Base-by-base conservation (phyloP, 1,139 yeast genomes). In the Magnusiomyces clavatus region DNA sequence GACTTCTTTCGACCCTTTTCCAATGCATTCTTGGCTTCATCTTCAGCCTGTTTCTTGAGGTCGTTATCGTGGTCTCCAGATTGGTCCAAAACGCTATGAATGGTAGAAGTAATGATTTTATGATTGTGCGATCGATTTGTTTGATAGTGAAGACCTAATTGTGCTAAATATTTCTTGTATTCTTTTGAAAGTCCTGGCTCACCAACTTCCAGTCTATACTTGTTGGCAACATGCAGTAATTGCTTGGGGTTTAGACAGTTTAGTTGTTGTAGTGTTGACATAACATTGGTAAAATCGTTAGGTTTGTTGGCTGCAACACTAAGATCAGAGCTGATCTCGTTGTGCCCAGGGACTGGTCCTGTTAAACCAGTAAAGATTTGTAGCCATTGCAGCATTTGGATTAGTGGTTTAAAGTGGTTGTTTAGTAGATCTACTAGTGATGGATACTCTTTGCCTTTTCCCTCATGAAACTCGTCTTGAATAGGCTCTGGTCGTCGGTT, bases 371-470 rank as follows among this genome's bases (percentile, higher is more conserved):
- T 81, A 69, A 89, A 80, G 50, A 92, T 85, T 65, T 92, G 97
- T 50, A 90, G 70, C 89, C 96, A 90, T 66, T 92, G 97, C 54
- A 92, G 70, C 37, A 92, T 68, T 65, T 90, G 94, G 52, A 85
- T 79, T 1, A 87, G 73, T 1, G 96, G 90, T 54, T 78, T 79
- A 53, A 89, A 73, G 57, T 86, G 89, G 34, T 71, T 69, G 49
- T 80, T 80, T 11, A 94, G 83, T 40, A 86, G 77, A 53, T 75
- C 70, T 20, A 63, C 61, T 41, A 64, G 62, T 41, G 69, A 71
- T 48, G 55, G 71, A 66, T 62, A 64, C 35, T 37, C 24, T 61
- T 51, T 61, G 17, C 61, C 61, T 49, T 47, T 43, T 20, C 49
- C 55, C 11, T 54, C 53, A 20, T 58, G 55, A 51, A 65, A 65